A percentile compares a stretch with the other conserved stretches of the same genome.
phyloP scores from a whole-genome alignment of 805 yeast species.

The Crinitomyces ghanaensis region DNA sequence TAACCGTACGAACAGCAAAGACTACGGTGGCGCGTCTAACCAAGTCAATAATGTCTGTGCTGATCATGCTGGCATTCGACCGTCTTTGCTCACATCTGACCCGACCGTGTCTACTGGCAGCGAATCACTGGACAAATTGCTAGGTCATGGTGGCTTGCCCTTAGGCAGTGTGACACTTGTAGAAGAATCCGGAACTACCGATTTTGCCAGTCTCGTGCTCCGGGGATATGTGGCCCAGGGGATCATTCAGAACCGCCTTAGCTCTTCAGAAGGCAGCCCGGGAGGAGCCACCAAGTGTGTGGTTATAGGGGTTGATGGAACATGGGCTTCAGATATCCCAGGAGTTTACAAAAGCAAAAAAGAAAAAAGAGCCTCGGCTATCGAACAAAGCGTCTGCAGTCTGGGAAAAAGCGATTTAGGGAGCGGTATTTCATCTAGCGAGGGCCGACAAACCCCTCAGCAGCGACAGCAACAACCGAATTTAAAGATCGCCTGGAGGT shows the following conservation, averaged over 20 bases:
- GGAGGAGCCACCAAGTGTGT: conserved; percentile 40
- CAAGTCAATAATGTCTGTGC: conserved; percentile 1
- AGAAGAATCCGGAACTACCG: conserved; percentile 83
- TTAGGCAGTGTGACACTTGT: conserved; percentile 57
- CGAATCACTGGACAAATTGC: conserved; percentile 56
- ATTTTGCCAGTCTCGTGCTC: conserved; percentile 60
- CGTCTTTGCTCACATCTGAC: conserved; percentile 66
- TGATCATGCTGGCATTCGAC: conserved; percentile 51
- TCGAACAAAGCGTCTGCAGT: no score
- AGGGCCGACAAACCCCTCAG: conserved; percentile 6
- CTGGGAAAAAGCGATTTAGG: no score
- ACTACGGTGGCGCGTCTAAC: no score
- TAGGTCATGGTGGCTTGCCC: conserved; percentile 81
- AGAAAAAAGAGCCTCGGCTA: conserved; percentile 23
- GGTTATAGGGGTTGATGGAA: conserved; percentile 45
- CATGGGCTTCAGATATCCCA: conserved; percentile 63
- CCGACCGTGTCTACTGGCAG: conserved; percentile 76
- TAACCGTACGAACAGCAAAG: conserved; percentile 2
- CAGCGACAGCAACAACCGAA: conserved; percentile 15
- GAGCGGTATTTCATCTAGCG: background rate
- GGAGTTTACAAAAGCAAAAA: conserved; percentile 55
- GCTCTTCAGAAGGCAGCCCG: conserved; percentile 5
- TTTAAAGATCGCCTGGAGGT: conserved; percentile 90
- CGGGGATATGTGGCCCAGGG: conserved; percentile 73
- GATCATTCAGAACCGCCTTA: conserved; percentile 43